A percentile compares a stretch with the other conserved stretches of the same genome.
These are phyloP conservation scores for Linnemannia exigua DNA, from an alignment of 192 early-diverging fungal genomes.

Conservation along the genomic window DNA sequence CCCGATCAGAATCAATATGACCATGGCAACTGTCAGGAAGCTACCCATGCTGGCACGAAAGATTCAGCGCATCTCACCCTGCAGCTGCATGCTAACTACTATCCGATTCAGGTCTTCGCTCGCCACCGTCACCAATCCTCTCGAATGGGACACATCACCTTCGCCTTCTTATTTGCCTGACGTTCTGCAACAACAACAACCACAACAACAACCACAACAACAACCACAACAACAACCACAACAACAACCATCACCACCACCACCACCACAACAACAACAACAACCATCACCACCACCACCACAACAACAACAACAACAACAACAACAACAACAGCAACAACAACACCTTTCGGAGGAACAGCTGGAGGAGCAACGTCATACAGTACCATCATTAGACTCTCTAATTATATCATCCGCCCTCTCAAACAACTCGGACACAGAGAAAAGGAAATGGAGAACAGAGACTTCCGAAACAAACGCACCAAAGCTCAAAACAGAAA, in stretches of 20 bases:
- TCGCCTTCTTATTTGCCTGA: not conserved
- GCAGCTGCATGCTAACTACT: not conserved
- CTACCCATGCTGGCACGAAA: constrained; percentile 5
- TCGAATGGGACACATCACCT: constrained; percentile 6
- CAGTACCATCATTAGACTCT: constrained; percentile 1
- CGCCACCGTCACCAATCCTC: not conserved
- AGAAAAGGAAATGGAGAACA: not conserved
- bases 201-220: not conserved
- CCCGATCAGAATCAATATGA: constrained; percentile 9
- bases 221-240: not conserved
- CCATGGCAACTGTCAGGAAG: not conserved
- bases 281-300: too few relatives aligned
- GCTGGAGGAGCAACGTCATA: not conserved
- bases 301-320: not conserved
- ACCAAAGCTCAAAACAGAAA: not conserved
- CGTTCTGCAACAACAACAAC: not conserved
- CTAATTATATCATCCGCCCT: too few relatives aligned
- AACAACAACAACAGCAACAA: not conserved
- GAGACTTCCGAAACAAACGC: too few relatives aligned
- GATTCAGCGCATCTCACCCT: not conserved
- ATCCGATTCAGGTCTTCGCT: constrained; percentile 1
- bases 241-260: not conserved
- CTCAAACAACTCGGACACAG: not conserved
- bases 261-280: not conserved
- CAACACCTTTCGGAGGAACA: too few relatives aligned